Evolutionary conservation across 2,329 filamentous ascomycete genomes (phyloP), one percentile per base, ranked within the genome.

Genomic region (Aspergillus sp.): DNA sequence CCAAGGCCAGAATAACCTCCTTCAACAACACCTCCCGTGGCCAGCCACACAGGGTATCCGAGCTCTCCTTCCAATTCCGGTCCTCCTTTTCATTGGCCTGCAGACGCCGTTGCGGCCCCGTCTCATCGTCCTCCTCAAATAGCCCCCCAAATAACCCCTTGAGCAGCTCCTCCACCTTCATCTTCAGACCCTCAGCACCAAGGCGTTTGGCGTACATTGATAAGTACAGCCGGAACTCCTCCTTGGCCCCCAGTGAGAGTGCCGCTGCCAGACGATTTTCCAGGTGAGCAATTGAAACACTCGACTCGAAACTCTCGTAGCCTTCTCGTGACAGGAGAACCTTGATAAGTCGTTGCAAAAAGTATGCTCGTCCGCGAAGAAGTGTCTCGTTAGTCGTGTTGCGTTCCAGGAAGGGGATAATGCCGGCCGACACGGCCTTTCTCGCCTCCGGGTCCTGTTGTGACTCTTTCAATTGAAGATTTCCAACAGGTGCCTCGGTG

Each of bases 201-300:
- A 98, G 80, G 0, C 93, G 84, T 72, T 96, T 97, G 3, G 90
- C 91, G 62, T 98, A 98, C 90, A 97, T 97, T 61, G 90, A 86
- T n/a, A 98, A 74, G 62, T 97, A 97, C 1, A 95, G 76, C 49
- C 89, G 83, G 71, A 97, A 98, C 65, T 98, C 93, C 49, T 97
- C 90, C 58, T 83, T 86, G 0, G 93, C 86, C 3, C 86, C 88
- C 1, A 98, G 74, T 50, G 88, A 85, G 63, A 94, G 72, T 0
- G 93, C 88, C 3, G 89, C 94, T 2, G 93, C 91, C 41, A 98
- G 84, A 35, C 94, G 82, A 61, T 96, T 97, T 68, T 98, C 93
- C 10, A 98, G 74, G 71, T 98, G 93, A 5, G 90, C 91, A 53
- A 98, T 90, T 47, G 88, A 95, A 43, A 96, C 87, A 39, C 82